Evolutionary conservation across 352 stramenopile species (phyloP).

Genomic region (Phytophthora tubulina): DNA sequence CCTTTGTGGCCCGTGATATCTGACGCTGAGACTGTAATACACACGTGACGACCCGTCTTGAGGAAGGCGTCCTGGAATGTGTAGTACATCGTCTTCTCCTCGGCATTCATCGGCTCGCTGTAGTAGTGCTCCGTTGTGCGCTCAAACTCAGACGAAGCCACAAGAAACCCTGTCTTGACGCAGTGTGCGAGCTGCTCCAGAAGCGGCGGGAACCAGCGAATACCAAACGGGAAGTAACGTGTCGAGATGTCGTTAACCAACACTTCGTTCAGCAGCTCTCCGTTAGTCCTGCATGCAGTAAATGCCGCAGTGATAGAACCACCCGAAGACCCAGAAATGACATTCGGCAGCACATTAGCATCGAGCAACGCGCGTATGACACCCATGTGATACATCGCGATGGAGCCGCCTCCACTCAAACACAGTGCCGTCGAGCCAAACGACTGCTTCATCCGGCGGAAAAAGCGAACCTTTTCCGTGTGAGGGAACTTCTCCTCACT

Average conservation of each 20-base stretch:
- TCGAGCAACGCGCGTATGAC: conserved; percentile 92
- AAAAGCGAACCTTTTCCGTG: conserved; percentile 61
- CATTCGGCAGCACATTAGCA: conserved; percentile 88
- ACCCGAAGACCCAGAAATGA: conserved; percentile 94
- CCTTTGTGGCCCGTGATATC: conserved; percentile 88
- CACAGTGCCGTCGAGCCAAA: conserved; percentile 93
- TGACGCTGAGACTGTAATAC: conserved; percentile 94
- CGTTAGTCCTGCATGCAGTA: conserved; percentile 84
- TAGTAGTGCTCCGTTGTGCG: conserved; percentile 95
- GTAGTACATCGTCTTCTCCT: conserved; percentile 68
- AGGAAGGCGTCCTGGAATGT: conserved; percentile 96
- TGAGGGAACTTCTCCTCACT: conserved; percentile 46
- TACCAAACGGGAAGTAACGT: conserved; percentile 56
- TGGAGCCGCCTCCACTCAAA: conserved; percentile 91
- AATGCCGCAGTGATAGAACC: conserved; percentile 92
- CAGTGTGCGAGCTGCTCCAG: conserved; percentile 90
- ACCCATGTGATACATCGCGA: conserved; percentile 96
- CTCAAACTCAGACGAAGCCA: conserved; percentile 84
- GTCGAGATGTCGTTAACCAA: conserved; percentile 71
- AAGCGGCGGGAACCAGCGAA: conserved; percentile 85
- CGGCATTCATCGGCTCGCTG: conserved; percentile 62
- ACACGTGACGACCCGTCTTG: conserved; percentile 93
- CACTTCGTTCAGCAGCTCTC: conserved; percentile 74
- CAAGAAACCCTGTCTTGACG: conserved; percentile 89
- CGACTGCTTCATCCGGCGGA: conserved; percentile 74